These are phyloP conservation scores for Cercophora scortea DNA, from an alignment of 495 filamentous ascomycete species.

Conservation along the genomic window DNA sequence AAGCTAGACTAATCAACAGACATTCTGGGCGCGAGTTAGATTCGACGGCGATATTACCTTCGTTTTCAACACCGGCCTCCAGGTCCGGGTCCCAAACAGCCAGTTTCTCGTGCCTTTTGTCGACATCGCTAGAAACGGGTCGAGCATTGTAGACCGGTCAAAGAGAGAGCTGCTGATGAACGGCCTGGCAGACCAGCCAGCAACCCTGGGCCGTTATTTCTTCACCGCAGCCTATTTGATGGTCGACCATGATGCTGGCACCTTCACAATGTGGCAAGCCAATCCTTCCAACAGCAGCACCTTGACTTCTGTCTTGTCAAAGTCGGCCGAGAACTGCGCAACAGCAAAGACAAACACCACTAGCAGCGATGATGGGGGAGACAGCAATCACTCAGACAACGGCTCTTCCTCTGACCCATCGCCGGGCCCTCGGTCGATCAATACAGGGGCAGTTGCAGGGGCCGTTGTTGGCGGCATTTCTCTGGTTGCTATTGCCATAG, in stretches of 20 bases:
- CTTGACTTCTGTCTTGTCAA: not conserved
- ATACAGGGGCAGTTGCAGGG: conserved; percentile 2
- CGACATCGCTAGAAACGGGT: conserved; percentile 18
- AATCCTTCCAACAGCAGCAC: conserved; percentile 5
- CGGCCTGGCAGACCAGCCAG: conserved; percentile 15
- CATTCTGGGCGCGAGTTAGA: not conserved
- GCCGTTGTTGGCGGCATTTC: conserved; percentile 2
- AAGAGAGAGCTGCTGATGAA: conserved; percentile 19
- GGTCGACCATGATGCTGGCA: conserved; percentile 24
- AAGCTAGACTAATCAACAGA: too few species aligned
- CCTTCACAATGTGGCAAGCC: conserved; percentile 20
- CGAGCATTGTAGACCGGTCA: conserved; percentile 10
- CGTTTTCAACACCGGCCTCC: conserved; percentile 11
- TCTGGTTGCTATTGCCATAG: not conserved
- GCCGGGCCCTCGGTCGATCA: not conserved
- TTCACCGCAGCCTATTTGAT: conserved; percentile 32
- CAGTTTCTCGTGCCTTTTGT: conserved; percentile 28
- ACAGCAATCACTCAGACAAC: not conserved
- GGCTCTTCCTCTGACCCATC: not conserved
- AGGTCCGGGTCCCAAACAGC: conserved; percentile 21
- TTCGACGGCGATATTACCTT: conserved; percentile 17
- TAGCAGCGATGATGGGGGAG: not conserved
- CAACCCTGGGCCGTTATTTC: conserved; percentile 31
- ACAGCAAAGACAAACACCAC: too few species aligned
- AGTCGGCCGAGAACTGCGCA: not conserved